Conservation (phyloP, 306 rosid species). For the Vigna nakashimae region DNA sequence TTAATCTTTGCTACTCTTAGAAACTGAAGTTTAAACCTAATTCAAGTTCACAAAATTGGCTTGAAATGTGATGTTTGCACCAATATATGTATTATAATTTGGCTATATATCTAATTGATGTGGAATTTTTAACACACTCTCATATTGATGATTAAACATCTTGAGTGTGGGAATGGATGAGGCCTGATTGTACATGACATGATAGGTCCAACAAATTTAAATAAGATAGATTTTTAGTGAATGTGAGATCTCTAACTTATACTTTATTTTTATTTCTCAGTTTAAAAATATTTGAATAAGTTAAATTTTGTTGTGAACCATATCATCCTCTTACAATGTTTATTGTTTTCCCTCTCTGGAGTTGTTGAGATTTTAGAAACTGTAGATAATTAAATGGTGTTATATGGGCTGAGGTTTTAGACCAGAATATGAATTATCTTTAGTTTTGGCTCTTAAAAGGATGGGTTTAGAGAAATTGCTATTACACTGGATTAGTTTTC, state of each 20-base stretch:
- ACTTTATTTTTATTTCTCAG: not conserved
- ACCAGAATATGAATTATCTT: not conserved
- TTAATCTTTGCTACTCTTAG: not conserved
- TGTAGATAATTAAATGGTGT: not conserved
- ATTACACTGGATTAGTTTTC: not conserved
- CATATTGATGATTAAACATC: too few relatives aligned
- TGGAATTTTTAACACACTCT: too few relatives aligned
- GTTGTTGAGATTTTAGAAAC: slow-evolving; percentile 8
- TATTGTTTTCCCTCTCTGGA: not conserved
- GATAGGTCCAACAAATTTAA: too few relatives aligned
- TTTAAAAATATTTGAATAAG: not conserved
- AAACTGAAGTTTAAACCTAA: too few relatives aligned
- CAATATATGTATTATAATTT: too few relatives aligned
- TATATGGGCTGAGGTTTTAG: not conserved
- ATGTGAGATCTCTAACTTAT: too few relatives aligned
- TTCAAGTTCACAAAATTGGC: too few relatives aligned
- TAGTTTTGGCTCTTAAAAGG: not conserved
- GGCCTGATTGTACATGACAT: too few relatives aligned
- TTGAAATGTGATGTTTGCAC: too few relatives aligned
- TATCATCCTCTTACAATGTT: not conserved
- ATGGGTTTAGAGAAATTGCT: not conserved
- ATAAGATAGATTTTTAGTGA: too few relatives aligned
- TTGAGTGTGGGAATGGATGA: too few relatives aligned
- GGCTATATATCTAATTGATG: too few relatives aligned
- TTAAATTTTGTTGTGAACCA: not conserved